Conservation (phyloP, 1,284 basidiomycete genomes). For the Trametes pubescens region DNA sequence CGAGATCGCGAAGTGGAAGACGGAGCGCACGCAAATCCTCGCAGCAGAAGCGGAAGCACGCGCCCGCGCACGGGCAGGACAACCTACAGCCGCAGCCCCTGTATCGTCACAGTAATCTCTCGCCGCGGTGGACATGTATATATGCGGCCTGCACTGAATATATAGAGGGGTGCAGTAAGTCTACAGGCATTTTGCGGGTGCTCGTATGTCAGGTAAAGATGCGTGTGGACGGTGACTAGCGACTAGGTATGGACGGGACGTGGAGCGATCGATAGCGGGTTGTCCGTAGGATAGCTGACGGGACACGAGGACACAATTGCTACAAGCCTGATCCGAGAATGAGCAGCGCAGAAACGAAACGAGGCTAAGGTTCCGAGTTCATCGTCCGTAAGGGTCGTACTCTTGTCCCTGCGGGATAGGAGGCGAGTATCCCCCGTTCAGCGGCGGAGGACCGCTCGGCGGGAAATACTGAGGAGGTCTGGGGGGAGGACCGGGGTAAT, state of each 20-base stretch:
- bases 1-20: constrained; percentile 84
- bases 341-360: constrained; percentile 9
- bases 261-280: constrained; percentile 19
- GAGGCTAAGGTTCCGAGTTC: constrained; percentile 4
- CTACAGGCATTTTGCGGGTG: constrained; percentile 10
- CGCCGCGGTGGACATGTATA: background rate
- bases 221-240: constrained; percentile 10
- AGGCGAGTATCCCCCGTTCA: constrained; percentile 32
- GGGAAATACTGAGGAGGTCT: constrained; percentile 45
- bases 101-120: background rate
- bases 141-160: constrained; percentile 11
- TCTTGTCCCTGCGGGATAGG: constrained; percentile 30
- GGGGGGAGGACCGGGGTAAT: constrained; percentile 49
- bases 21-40: constrained; percentile 21
- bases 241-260: background rate
- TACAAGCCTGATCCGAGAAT: constrained; percentile 7
- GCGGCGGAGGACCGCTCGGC: constrained; percentile 20
- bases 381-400: constrained; percentile 27
- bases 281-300: constrained; percentile 15
- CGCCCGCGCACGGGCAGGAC: background rate
- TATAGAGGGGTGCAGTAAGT: constrained; percentile 23
- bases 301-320: constrained; percentile 12
- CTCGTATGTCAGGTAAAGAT: constrained; percentile 9
- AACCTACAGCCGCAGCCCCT: background rate
- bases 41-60: background rate